These are phyloP conservation scores for Penicillium digitatum DNA, from an alignment of 2,329 filamentous ascomycete genomes.

Conservation along the genomic window DNA sequence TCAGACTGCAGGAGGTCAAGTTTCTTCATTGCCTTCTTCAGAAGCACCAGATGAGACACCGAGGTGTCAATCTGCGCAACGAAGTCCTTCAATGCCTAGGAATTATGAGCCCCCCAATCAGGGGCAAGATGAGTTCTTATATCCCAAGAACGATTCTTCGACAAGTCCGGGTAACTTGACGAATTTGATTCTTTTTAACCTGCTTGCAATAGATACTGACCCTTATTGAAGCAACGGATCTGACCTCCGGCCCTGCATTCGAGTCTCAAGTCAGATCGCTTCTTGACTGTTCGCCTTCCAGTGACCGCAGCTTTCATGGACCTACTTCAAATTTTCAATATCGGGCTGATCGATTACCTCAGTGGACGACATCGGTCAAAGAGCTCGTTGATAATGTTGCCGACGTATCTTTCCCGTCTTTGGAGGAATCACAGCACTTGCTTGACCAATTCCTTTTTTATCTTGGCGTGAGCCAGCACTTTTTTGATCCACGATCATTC, in stretches of 20 bases:
- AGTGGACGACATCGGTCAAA: slow-evolving; percentile 5
- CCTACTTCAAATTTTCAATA: background rate
- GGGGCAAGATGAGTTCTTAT: background rate
- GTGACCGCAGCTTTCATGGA: background rate
- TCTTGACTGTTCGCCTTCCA: slow-evolving; percentile 10
- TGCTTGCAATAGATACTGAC: background rate
- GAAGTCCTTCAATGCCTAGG: background rate
- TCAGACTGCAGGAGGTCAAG: background rate
- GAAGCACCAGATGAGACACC: background rate
- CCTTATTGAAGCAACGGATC: slow-evolving; percentile 17
- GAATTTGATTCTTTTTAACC: background rate
- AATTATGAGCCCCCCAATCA: background rate
- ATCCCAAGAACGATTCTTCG: slow-evolving; percentile 1
- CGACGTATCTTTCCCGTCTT: slow-evolving; percentile 9
- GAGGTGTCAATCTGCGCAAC: background rate
- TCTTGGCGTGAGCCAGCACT: slow-evolving; percentile 24
- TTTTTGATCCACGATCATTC: slow-evolving; percentile 21
- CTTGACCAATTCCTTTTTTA: slow-evolving; percentile 24
- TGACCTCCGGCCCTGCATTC: slow-evolving; percentile 19
- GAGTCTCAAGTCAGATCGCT: slow-evolving; percentile 21
- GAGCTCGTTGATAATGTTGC: slow-evolving; percentile 3
- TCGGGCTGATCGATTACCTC: background rate
- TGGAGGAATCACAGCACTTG: slow-evolving; percentile 19
- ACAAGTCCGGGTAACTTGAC: slow-evolving; percentile 14
- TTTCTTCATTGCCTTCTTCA: background rate